These are phyloP conservation scores for Filobasidium floriforme DNA, from an alignment of 768 basidiomycete species.

Conservation along the genomic window DNA sequence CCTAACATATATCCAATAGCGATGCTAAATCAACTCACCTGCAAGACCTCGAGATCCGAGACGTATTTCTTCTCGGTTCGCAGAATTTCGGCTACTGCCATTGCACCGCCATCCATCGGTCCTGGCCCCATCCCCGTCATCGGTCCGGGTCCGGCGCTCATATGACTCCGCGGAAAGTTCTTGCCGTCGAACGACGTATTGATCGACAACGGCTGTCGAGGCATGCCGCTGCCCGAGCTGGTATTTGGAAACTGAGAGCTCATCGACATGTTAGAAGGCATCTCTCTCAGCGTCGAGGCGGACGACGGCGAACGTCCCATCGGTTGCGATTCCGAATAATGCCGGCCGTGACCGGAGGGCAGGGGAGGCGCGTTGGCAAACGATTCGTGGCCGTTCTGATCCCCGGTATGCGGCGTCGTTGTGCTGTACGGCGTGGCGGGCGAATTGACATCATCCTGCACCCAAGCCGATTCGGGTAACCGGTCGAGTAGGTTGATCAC, in stretches of 20 bases:
- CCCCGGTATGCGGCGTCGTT: neutral
- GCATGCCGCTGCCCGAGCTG: neutral
- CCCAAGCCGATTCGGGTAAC: conserved; percentile 31
- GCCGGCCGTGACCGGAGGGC: neutral
- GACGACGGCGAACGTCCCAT: neutral
- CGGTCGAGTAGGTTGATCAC: conserved; percentile 45
- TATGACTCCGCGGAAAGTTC: conserved; percentile 44
- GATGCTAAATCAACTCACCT: conserved; percentile 52
- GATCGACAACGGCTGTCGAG: conserved; percentile 12
- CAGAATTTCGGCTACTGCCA: conserved; percentile 75
- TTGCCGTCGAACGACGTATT: conserved; percentile 24
- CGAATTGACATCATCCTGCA: conserved; percentile 15
- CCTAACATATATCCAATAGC: neutral
- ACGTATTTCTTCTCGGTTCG: conserved; percentile 96
- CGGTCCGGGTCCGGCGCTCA: conserved; percentile 23
- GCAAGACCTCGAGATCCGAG: conserved; percentile 90
- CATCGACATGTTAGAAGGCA: neutral
- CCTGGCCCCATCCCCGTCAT: conserved; percentile 18
- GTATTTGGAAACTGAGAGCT: neutral
- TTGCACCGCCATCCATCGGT: conserved; percentile 55
- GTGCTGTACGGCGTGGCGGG: conserved; percentile 19
- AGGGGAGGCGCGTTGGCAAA: neutral
- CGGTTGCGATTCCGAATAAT: conserved; percentile 1
- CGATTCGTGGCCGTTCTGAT: neutral
- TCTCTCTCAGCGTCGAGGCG: neutral